Percentiles rank a stretch among this genome's conserved stretches.
These are phyloP conservation scores for Ophiocordyceps camponoti-rufipedis DNA, from an alignment of 2,329 filamentous ascomycete species.

Conservation along the genomic window DNA sequence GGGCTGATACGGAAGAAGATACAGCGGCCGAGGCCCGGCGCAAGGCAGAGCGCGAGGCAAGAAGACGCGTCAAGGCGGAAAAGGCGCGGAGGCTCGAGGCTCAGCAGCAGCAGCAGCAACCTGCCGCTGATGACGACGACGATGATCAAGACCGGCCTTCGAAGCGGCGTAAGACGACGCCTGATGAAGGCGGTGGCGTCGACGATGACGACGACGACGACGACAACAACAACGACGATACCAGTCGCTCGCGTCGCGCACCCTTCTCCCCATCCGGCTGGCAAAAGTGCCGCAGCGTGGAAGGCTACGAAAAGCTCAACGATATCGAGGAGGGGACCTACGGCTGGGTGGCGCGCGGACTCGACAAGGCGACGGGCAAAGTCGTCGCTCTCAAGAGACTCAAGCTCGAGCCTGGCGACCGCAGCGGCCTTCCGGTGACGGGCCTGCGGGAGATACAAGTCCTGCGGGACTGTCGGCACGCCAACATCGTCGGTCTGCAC, in stretches of 20 bases:
- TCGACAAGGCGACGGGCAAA: slow-evolving; percentile 51
- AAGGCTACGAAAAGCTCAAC: slow-evolving; percentile 83
- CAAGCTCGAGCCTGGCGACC: slow-evolving; percentile 68
- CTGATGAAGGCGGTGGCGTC: slow-evolving; percentile 18
- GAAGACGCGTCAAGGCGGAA: slow-evolving; percentile 66
- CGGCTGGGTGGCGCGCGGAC: slow-evolving; percentile 79
- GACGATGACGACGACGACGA: slow-evolving; percentile 4
- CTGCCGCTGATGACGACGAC: slow-evolving; percentile 7
- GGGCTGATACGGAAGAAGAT: slow-evolving; percentile 75
- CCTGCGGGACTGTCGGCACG: slow-evolving; percentile 59
- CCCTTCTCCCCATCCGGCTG: slow-evolving; percentile 30
- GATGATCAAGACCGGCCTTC: slow-evolving; percentile 25
- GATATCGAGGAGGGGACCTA: slow-evolving; percentile 97
- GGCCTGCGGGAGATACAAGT: slow-evolving; percentile 89
- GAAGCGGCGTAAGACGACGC: slow-evolving; percentile 43
- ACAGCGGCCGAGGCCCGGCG: slow-evolving; percentile 51
- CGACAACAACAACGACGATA: slow-evolving; percentile 14
- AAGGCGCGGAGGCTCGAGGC: slow-evolving; percentile 53
- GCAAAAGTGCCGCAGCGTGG: slow-evolving; percentile 56
- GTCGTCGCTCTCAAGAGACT: slow-evolving; percentile 87
- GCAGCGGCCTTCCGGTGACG: slow-evolving; percentile 68
- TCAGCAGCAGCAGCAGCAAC: not conserved
- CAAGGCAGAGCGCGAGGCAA: slow-evolving; percentile 70
- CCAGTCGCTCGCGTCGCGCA: slow-evolving; percentile 26
- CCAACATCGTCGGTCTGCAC: slow-evolving; percentile 63